Percentiles rank a stretch among this genome's conserved stretches.
Conservation (phyloP, 805 yeast genomes). For the Yamadazyma nakazawae region DNA sequence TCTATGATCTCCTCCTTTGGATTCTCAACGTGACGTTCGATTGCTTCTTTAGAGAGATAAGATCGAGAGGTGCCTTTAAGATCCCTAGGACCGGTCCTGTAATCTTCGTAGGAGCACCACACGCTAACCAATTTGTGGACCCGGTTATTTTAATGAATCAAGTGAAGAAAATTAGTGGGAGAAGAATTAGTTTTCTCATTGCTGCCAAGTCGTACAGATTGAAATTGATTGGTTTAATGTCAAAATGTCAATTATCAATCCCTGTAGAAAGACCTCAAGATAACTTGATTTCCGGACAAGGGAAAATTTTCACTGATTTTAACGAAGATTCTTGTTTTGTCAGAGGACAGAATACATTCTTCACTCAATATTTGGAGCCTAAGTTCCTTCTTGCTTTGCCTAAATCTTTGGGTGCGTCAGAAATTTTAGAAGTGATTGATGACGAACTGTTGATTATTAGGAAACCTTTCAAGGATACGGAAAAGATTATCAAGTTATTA, state of each 20-base stretch:
- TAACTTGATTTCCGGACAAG: constrained; percentile 62
- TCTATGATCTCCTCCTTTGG: constrained; percentile 40
- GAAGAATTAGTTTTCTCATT: constrained; percentile 76
- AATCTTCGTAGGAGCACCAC: constrained; percentile 94
- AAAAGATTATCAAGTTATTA: constrained; percentile 43
- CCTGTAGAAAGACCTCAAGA: constrained; percentile 95
- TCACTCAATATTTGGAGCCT: constrained; percentile 57
- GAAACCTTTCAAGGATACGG: constrained; percentile 62
- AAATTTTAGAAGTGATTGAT: constrained; percentile 60
- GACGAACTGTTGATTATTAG: constrained; percentile 69
- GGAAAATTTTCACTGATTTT: constrained; percentile 56
- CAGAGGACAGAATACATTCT: constrained; percentile 63
- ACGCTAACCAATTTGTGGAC: constrained; percentile 88
- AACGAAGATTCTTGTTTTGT: constrained; percentile 52
- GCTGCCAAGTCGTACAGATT: constrained; percentile 76
- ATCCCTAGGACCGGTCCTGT: constrained; percentile 74
- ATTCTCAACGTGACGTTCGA: constrained; percentile 40
- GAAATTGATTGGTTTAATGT: constrained; percentile 67
- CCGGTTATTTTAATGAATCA: constrained; percentile 82
- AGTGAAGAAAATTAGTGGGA: constrained; percentile 60
- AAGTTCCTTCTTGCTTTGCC: constrained; percentile 78
- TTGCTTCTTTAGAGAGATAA: constrained; percentile 82
- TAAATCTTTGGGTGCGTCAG: constrained; percentile 70
- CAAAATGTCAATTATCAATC: constrained; percentile 74
- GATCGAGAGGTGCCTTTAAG: constrained; percentile 81